Conservation (phyloP, 2,329 filamentous ascomycete species). For the Aspergillus sergii region DNA sequence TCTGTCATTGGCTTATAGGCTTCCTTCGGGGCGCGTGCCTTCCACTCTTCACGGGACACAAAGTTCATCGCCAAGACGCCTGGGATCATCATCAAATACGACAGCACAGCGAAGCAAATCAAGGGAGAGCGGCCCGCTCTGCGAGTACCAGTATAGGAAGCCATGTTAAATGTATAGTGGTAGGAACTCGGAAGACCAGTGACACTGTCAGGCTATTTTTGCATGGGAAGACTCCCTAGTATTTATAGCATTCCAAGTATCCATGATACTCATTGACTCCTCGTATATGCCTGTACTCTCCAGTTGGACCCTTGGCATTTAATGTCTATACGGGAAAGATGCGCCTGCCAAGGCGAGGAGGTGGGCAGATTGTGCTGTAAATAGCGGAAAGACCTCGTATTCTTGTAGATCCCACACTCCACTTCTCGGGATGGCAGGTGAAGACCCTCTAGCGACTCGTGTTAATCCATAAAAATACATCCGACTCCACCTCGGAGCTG, state of each 20-base stretch:
- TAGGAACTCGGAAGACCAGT: neutral
- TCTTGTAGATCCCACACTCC: neutral
- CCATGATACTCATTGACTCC: neutral
- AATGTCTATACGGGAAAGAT: neutral
- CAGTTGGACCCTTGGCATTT: neutral
- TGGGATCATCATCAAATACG: neutral
- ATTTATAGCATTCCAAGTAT: neutral
- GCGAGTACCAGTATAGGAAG: neutral
- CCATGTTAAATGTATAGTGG: neutral
- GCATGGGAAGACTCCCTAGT: neutral
- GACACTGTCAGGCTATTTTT: neutral
- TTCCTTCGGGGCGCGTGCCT: constrained; percentile 5
- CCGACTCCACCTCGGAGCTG: neutral
- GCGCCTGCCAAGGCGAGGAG: neutral
- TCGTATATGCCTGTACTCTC: neutral
- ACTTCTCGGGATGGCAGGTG: neutral
- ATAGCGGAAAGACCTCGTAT: neutral
- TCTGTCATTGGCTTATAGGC: constrained; percentile 9
- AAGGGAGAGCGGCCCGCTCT: constrained; percentile 21
- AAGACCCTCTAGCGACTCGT: neutral
- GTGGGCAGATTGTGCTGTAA: neutral
- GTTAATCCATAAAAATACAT: neutral
- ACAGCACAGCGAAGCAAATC: constrained; percentile 10
- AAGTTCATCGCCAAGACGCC: constrained; percentile 5
- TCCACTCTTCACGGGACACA: constrained; percentile 11